phyloP scores from a whole-genome alignment of 2,329 filamentous ascomycete genomes.

The Trichophyton schoenleinii region DNA sequence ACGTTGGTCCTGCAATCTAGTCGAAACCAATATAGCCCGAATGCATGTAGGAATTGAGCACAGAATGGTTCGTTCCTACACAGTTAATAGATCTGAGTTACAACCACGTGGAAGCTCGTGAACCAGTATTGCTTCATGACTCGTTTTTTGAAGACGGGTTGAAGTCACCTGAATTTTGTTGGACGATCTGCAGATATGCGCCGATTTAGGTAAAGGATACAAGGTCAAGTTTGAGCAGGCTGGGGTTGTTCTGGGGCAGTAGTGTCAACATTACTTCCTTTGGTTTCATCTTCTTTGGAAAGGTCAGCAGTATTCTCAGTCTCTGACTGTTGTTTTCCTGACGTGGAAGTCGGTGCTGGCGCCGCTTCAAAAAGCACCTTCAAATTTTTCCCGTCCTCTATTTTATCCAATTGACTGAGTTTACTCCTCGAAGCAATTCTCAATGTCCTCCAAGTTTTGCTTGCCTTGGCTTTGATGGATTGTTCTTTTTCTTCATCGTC shows the following conservation, averaged over 20 bases:
- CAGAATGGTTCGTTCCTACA: not conserved
- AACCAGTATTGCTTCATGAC: not conserved
- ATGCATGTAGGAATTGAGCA: not conserved
- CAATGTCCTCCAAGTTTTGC: conserved; percentile 81
- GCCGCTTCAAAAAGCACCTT: conserved; percentile 36
- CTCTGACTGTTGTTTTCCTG: conserved; percentile 1
- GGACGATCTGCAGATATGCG: not conserved
- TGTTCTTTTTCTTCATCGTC: conserved; percentile 48
- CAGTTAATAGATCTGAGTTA: not conserved
- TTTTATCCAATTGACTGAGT: conserved; percentile 69
- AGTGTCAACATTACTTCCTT: not conserved
- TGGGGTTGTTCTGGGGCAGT: not conserved
- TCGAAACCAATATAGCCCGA: not conserved
- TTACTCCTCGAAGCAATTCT: conserved; percentile 64
- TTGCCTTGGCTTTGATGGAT: conserved; percentile 61
- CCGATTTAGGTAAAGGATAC: not conserved
- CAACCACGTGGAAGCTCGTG: not conserved
- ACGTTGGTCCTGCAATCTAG: not conserved
- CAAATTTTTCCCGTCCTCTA: conserved; percentile 67
- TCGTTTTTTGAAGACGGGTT: not conserved
- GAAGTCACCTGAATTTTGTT: not conserved
- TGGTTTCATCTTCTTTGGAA: not conserved
- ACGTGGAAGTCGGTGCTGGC: not conserved
- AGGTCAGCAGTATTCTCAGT: conserved; percentile 7
- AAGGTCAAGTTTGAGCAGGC: not conserved